Evolutionary conservation across 2,329 filamentous ascomycete genomes (phyloP), one percentile per base, ranked within the genome.

Genomic region (Beauveria asiatica): DNA sequence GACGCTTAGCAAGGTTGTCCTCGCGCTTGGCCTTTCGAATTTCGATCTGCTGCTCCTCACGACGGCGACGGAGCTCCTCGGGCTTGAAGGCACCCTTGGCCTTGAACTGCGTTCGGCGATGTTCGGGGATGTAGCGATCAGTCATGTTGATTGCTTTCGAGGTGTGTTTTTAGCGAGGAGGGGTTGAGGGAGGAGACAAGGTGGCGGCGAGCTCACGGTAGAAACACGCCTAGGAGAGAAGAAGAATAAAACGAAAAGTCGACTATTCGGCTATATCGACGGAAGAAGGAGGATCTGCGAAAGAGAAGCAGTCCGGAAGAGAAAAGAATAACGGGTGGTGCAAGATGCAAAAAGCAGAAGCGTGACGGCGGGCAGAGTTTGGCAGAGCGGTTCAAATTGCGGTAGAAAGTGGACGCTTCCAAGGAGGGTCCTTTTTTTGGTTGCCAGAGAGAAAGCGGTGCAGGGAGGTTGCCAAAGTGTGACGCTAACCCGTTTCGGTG

Each of bases 31-130:
- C 90, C 81, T 96, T 96, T 75, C 94, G 88, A 73, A 99, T 99
- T 81, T 99, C 94, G 67, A 99, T 94, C 80, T 97, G 94, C 78
- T 97, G 92, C 79, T 99, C 94, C 76, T 99, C 94, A 74, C 94
- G 94, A 74, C 94, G 94, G 72, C 94, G 92, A 74, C 94, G 91
- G 67, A 99, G 88, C 81, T 99, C 94, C 76, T 99, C 94, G 70
- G 93, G 93, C 86, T 97, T 97, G 84, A 99, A 97, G 72, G 91
- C 91, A 78, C 90, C 93, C 85, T 97, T 97, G 60, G 94, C 94
- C 88, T 99, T 99, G 87, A 96, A 99, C 81, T 96, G 92, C 67
- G 91, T 97, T 74, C 94, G 92, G 76, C 94, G 92, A 83, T 99
- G 94, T 82, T 99, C 94, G 76, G 94, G 94, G 73, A 99, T 99